Evolutionary conservation across 2,329 filamentous ascomycete genomes (phyloP).

Genomic region (Stagonosporopsis vannaccii): DNA sequence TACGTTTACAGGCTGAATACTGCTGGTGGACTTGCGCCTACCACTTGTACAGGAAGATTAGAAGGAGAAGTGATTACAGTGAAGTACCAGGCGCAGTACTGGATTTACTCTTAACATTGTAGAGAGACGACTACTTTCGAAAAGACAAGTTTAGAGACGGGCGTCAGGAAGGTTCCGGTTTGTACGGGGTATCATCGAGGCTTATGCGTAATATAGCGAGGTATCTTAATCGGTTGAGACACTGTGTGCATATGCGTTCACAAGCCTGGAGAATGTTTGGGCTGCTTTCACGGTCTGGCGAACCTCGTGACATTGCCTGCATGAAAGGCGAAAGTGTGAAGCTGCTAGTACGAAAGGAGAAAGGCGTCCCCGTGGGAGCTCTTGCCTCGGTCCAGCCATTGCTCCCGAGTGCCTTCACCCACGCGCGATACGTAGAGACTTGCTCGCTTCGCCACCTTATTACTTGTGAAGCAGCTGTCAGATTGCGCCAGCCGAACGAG

Average conservation of each 20-base stretch:
- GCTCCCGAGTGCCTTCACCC: constrained; percentile 24
- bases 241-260: neutral
- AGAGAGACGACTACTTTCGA: neutral
- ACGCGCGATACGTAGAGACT: constrained; percentile 10
- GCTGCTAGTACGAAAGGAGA: neutral
- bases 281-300: no score
- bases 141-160: neutral
- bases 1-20: constrained; percentile 86
- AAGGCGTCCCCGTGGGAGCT: neutral
- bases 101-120: constrained; percentile 57
- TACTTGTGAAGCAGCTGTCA: neutral
- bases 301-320: no score
- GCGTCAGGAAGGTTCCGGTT: neutral
- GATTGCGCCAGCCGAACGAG: neutral
- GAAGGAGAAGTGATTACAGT: constrained; percentile 66
- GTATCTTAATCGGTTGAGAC: neutral
- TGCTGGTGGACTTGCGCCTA: constrained; percentile 77
- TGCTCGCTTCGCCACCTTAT: neutral
- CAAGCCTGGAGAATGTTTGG: no score
- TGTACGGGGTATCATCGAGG: neutral
- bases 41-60: constrained; percentile 66
- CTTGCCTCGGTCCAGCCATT: constrained; percentile 34
- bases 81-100: constrained; percentile 85
- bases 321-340: no score
- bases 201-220: neutral